These are phyloP conservation scores for Myriosclerotinia duriaeana DNA, from an alignment of 2,329 filamentous ascomycete genomes.

Conservation along the genomic window DNA sequence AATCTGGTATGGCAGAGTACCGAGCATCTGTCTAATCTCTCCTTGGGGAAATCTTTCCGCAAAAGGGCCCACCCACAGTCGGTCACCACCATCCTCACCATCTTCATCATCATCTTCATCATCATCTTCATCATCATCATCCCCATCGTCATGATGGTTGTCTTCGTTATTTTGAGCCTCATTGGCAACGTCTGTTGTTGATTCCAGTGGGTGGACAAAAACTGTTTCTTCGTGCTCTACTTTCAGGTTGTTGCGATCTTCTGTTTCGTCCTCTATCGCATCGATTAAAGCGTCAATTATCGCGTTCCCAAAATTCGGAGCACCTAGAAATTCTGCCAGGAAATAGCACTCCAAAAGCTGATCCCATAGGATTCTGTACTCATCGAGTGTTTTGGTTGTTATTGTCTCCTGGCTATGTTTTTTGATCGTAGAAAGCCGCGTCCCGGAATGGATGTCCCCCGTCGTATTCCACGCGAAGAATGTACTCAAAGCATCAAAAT, in stretches of 20 bases:
- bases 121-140: neutral
- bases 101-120: neutral
- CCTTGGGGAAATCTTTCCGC: neutral
- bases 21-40: neutral
- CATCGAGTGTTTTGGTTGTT: neutral
- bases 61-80: neutral
- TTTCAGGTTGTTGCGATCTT: neutral
- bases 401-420: neutral
- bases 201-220: neutral
- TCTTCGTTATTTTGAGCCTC: neutral
- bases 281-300: neutral
- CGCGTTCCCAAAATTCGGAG: neutral
- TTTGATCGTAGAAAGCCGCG: neutral
- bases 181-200: neutral
- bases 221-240: neutral
- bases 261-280: neutral
- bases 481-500: neutral
- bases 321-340: neutral
- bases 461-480: conserved; percentile 2
- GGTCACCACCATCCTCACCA: neutral
- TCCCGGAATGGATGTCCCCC: neutral
- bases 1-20: neutral
- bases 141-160: neutral
- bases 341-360: neutral
- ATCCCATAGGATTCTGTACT: neutral